Evolutionary conservation across 169 alveolate genomes (phyloP).

Genomic region (Plasmodium inui): DNA sequence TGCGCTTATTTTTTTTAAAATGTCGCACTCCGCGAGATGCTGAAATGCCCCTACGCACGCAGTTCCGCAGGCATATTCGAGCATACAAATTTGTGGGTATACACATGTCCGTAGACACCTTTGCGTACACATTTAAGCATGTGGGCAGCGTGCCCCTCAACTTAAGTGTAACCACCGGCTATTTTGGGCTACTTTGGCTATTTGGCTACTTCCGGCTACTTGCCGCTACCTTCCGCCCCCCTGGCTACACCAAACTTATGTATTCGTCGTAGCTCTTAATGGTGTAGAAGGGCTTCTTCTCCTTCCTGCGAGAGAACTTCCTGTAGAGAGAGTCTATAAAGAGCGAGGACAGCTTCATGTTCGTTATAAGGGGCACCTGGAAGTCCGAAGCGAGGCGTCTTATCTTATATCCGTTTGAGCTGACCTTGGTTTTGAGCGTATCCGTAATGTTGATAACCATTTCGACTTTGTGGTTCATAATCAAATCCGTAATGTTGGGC

Average conservation of each 20-base stretch:
- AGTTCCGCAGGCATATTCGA: background rate
- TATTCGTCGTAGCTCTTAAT: conserved; percentile 84
- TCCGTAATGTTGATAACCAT: conserved; percentile 81
- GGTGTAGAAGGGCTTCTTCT: conserved; percentile 80
- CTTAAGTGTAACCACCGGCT: background rate
- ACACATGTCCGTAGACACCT: no score
- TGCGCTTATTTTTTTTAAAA: background rate
- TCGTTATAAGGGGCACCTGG: conserved; percentile 77
- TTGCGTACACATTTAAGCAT: background rate
- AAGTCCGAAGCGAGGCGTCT: conserved; percentile 83
- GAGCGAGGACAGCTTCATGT: conserved; percentile 79
- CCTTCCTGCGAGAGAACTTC: conserved; percentile 74
- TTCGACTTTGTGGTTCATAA: conserved; percentile 81
- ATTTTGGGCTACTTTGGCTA: background rate
- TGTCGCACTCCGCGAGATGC: background rate
- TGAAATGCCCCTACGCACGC: background rate
- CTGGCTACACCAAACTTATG: conserved; percentile 51
- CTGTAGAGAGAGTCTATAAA: conserved; percentile 82
- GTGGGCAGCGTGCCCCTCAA: background rate
- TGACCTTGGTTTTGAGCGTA: conserved; percentile 68
- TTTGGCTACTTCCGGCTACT: background rate
- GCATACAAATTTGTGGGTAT: background rate
- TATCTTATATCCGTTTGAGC: conserved; percentile 83
- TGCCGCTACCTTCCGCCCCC: background rate
- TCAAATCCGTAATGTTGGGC: conserved; percentile 75